Base-by-base conservation (phyloP, 2,329 filamentous ascomycete genomes). In the Alternaria panax region DNA sequence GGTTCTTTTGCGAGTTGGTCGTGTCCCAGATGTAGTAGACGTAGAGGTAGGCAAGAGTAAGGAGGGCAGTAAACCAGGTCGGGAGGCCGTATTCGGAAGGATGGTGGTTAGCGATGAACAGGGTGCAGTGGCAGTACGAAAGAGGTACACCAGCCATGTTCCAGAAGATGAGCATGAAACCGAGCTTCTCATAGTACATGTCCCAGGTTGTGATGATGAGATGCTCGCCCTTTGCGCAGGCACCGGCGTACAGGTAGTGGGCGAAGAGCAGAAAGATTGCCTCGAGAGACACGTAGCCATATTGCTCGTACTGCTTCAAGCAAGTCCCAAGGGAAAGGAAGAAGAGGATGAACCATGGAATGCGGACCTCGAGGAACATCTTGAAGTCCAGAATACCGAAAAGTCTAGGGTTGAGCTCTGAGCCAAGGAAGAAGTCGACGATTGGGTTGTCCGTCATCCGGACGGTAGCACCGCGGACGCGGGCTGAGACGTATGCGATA, bases 121-220 rank as follows among this genome's bases (percentile, higher is more conserved):
- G 88, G 48, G 91, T 94, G 85, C 91, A 95, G 83, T 97, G 93
- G 82, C 92, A 96, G 85, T 97, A 97, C 54, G 89, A 93, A 52
- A 97, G 85, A 14, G 93, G 93, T 25, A 97, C 93, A 67, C 93
- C 93, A 46, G 93, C 92, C 76, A 97, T 84, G 80, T 97, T 97
- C 93, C 93, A 97, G 87, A 97, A 97, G 79, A 96, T 96, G 67
- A 97, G 87, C 93, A 97, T 97, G 83, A 97, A 97, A 52, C 93
- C 93, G 87, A 92, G 93, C 82, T 97, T 97, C 84, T 97, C 93
- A 72, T 92, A 94, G 83, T 96, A 96, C 90, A 97, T 96, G 73
- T 97, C 93, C 90, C 93, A 97, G 50, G 92, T 95, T 8, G 91
- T 91, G 59, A 92, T 86, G 78, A 97, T 97, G 75, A 92, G 87